Percentiles rank a stretch among this genome's conserved stretches.
These are phyloP conservation scores for Penicillium longicatenatum DNA, from an alignment of 495 filamentous ascomycete genomes.

Conservation along the genomic window DNA sequence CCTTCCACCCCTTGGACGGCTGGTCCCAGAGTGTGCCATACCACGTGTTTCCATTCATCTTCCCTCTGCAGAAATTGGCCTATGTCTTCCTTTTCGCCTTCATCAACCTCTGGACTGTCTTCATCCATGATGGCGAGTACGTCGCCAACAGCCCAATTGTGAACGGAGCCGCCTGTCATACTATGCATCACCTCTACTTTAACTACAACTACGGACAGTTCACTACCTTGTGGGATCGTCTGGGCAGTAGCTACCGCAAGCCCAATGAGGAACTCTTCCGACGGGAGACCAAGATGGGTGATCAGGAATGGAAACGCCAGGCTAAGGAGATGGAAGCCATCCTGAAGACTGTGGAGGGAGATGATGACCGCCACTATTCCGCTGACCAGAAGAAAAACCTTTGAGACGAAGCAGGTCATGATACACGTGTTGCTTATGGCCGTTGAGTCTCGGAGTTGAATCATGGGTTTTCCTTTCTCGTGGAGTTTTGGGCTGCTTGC, in stretches of 20 bases:
- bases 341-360: constrained; percentile 81
- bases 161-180: constrained; percentile 96
- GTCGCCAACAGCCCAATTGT: constrained; percentile 83
- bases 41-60: constrained; percentile 90
- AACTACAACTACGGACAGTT: constrained; percentile 99
- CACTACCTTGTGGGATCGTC: constrained; percentile 90
- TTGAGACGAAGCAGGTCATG: constrained; percentile 12
- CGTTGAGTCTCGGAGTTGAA: neutral
- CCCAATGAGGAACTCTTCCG: constrained; percentile 87
- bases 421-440: neutral
- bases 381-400: constrained; percentile 46
- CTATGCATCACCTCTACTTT: constrained; percentile 97
- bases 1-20: constrained; percentile 94
- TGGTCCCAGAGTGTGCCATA: constrained; percentile 91
- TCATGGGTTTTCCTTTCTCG: neutral
- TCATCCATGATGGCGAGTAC: constrained; percentile 98
- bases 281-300: constrained; percentile 84
- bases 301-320: constrained; percentile 80
- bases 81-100: constrained; percentile 86
- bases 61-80: constrained; percentile 89
- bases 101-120: constrained; percentile 96
- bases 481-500: constrained; percentile 2
- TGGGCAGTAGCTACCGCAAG: constrained; percentile 85
- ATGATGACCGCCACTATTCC: constrained; percentile 77
- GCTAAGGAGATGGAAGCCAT: constrained; percentile 83